phyloP scores from a whole-genome alignment of 2,329 filamentous ascomycete species.

The Colletotrichum sp. region DNA sequence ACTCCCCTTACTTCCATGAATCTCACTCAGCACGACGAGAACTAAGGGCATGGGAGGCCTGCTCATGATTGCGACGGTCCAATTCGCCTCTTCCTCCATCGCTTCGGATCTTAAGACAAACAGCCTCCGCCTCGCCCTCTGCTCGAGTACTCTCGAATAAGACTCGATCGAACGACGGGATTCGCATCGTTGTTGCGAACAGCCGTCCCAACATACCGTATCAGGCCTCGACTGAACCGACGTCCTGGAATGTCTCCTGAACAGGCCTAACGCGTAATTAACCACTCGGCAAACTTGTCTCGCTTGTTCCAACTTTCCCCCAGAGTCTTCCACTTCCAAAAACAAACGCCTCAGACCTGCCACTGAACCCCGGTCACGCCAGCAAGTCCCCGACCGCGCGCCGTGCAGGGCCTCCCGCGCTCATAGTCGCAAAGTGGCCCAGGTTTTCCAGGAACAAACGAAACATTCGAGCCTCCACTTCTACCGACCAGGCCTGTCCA shows the following conservation, averaged over 20 bases:
- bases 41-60: not conserved
- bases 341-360: not conserved
- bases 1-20: not conserved
- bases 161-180: not conserved
- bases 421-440: constrained; percentile 12
- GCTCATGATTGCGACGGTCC: not conserved
- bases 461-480: constrained; percentile 17
- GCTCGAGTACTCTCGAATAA: not conserved
- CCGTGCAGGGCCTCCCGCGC: constrained; percentile 17
- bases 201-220: not conserved
- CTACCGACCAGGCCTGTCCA: constrained; percentile 4
- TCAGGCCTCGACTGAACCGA: not conserved
- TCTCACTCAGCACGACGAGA: not conserved
- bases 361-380: constrained; percentile 9
- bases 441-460: constrained; percentile 14
- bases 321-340: not conserved
- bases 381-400: constrained; percentile 16
- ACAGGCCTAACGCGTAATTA: constrained; percentile 14
- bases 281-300: constrained; percentile 17
- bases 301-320: not conserved
- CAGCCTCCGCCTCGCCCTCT: not conserved
- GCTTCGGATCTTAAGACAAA: not conserved
- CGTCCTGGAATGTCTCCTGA: not conserved
- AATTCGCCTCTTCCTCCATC: not conserved
- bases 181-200: not conserved